A percentile compares a stretch with the other conserved stretches of the same genome.
phyloP scores from a whole-genome alignment of 164 flowering plant genomes.

The Warburgia ugandensis region DNA sequence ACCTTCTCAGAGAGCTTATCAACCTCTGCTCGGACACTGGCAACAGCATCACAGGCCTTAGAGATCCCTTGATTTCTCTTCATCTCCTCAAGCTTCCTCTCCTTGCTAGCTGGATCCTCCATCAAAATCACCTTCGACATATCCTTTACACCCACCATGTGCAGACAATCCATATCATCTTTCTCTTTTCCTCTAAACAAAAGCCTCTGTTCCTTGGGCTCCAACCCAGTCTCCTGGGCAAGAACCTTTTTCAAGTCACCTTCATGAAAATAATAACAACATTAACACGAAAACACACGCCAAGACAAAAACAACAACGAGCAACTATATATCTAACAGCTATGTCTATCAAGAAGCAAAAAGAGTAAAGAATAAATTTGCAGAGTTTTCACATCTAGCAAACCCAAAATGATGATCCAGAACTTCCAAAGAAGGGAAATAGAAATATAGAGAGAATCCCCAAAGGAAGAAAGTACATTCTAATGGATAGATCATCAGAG shows the following conservation, averaged over 20 bases:
- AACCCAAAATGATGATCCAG: too few relatives aligned
- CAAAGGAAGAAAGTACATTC: too few relatives aligned
- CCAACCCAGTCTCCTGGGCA: constrained; percentile 39
- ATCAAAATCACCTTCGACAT: constrained; percentile 42
- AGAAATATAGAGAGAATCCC: too few relatives aligned
- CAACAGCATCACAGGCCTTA: constrained; percentile 47
- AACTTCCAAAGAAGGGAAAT: too few relatives aligned
- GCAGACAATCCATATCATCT: constrained; percentile 39
- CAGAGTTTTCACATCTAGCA: too few relatives aligned
- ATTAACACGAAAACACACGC: neutral
- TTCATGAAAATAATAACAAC: constrained; percentile 9
- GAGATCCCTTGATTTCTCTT: constrained; percentile 22
- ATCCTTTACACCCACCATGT: constrained; percentile 46
- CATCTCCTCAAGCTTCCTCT: constrained; percentile 25
- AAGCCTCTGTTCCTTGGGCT: constrained; percentile 41
- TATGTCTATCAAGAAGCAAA: too few relatives aligned
- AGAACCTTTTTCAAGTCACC: constrained; percentile 50
- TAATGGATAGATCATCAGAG: too few relatives aligned
- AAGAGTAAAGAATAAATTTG: too few relatives aligned
- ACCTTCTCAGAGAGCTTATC: constrained; percentile 67
- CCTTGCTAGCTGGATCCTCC: constrained; percentile 41
- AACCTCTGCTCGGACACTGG: constrained; percentile 48
- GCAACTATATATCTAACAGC: too few relatives aligned
- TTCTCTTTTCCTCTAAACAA: constrained; percentile 57
- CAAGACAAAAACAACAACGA: neutral